Evolutionary conservation across 805 yeast species (phyloP), one percentile per base, ranked within the genome.

Genomic region (Yarrowia yakushimensis): DNA sequence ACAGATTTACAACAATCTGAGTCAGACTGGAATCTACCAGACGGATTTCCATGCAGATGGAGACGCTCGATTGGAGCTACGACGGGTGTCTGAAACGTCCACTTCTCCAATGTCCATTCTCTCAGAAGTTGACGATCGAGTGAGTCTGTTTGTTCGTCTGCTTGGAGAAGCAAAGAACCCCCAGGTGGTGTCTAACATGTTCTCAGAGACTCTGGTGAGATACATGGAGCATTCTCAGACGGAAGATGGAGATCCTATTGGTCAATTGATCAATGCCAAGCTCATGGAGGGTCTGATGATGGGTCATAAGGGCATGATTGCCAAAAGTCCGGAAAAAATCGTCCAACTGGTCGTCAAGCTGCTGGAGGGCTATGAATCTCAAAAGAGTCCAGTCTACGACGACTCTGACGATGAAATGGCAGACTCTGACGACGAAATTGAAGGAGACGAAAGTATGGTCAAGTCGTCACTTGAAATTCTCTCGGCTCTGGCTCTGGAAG

Each of bases 261-360:
- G 28, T 3, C 48, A 39, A 23, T 13, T 55, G 30, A 39, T 55
- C 28, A 39, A 39, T 39, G 61, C 48, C 17, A 55, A 46, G 34
- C 64, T 67, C 5, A 43, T 65, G 63, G 65, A 65, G 17, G 37
- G 62, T 2, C 27, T 71, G 9, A 45, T 62, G 41, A 59, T 31
- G 11, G 65, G 72, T 17, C 65, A 70, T 10, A 52, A 67, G 41
- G 60, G 57, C 15, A 69, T 64, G 33, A 52, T 52, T 52, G 59
- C 59, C 23, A 34, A 52, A 33, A 36, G 43, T 25, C 59, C 59
- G 0, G 59, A 52, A 2, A 52, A 36, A 25, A 33, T 52, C 17
- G 59, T 52, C 7, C 18, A 52, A 18, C 13, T 52, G 34, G 43
- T 52, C 8, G 23, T 52, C 42, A 74, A 73, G 79, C 73, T 27